Evolutionary conservation across 495 filamentous ascomycete genomes (phyloP).

Genomic region (Hypoxylon perforatum): DNA sequence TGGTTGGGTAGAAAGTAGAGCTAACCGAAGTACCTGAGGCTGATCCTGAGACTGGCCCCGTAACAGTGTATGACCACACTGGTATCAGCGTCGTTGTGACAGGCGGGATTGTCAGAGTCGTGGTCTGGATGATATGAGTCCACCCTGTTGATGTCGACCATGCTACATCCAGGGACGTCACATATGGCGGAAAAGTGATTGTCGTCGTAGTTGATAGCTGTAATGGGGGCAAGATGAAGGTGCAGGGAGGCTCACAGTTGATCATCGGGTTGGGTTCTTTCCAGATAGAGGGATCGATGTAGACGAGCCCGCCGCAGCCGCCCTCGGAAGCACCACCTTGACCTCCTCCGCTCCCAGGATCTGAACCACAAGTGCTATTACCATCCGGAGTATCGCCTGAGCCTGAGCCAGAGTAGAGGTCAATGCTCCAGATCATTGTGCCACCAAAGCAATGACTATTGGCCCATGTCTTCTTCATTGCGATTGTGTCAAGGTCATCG

Average conservation of each 20-base stretch:
- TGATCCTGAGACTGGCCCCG: neutral
- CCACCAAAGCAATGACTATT: too few species aligned
- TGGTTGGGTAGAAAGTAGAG: constrained; percentile 1
- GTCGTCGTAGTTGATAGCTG: constrained; percentile 22
- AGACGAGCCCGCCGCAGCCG: too few species aligned
- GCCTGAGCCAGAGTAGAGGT: too few species aligned
- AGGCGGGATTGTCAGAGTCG: constrained; percentile 8
- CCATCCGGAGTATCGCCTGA: too few species aligned
- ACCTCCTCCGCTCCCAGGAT: too few species aligned
- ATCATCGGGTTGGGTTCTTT: constrained; percentile 9
- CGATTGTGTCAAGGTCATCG: too few species aligned
- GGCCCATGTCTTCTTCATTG: too few species aligned
- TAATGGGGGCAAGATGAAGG: constrained; percentile 36
- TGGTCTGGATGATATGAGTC: neutral
- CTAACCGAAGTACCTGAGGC: too few species aligned
- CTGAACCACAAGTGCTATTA: too few species aligned
- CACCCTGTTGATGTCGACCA: neutral
- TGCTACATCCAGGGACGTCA: constrained; percentile 5
- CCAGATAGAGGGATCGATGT: constrained; percentile 34
- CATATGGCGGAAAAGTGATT: constrained; percentile 28
- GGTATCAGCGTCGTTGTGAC: neutral
- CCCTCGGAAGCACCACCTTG: too few species aligned
- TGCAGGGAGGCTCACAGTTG: constrained; percentile 36
- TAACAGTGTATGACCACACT: neutral
- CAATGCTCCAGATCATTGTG: too few species aligned